phyloP scores from a whole-genome alignment of 164 flowering plant species.

The Cinnamomum micranthum region DNA sequence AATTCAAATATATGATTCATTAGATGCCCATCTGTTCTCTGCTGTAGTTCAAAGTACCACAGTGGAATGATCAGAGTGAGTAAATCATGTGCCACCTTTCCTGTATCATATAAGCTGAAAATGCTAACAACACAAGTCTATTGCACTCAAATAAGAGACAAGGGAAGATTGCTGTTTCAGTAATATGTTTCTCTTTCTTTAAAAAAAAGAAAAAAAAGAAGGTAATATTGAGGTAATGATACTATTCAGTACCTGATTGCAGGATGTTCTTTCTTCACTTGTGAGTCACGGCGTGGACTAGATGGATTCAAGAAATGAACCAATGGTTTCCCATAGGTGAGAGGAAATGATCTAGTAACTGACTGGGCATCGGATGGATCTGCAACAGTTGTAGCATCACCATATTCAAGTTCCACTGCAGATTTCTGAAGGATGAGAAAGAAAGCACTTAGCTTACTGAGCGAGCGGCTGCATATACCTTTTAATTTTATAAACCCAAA shows the following conservation, averaged over 20 bases:
- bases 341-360: slow-evolving; percentile 17
- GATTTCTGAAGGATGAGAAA: slow-evolving; percentile 9
- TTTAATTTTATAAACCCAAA: background rate
- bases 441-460: background rate
- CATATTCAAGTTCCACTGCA: slow-evolving; percentile 16
- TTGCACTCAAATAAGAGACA: background rate
- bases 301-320: slow-evolving; percentile 10
- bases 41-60: too few relatives aligned
- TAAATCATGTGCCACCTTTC: background rate
- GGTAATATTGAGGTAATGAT: background rate
- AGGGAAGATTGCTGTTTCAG: background rate
- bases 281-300: background rate
- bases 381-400: slow-evolving; percentile 15
- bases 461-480: background rate
- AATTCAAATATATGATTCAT: too few relatives aligned
- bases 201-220: background rate
- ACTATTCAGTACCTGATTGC: slow-evolving; percentile 10
- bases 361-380: slow-evolving; percentile 20
- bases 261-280: background rate
- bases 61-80: too few relatives aligned
- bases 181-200: background rate
- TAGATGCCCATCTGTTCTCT: too few relatives aligned
- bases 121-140: background rate
- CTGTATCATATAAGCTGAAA: background rate
- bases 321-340: slow-evolving; percentile 19